phyloP scores from a whole-genome alignment of 805 yeast species.

The Candida nonsorbophila region DNA sequence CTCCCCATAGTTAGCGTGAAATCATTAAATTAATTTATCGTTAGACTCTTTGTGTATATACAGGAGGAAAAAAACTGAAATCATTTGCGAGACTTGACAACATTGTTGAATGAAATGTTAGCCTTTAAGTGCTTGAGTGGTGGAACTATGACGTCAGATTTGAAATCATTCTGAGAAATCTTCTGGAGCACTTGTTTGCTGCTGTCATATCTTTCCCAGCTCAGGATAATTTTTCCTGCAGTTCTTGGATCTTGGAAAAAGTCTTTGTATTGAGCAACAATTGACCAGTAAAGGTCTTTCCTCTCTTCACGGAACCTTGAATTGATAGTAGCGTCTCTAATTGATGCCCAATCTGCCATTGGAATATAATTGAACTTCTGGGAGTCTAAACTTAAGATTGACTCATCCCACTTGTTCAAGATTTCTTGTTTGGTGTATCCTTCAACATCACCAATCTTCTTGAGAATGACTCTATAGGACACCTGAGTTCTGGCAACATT shows the following conservation, averaged over 20 bases:
- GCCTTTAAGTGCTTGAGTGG: too few species aligned
- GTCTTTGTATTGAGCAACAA: slow-evolving; percentile 45
- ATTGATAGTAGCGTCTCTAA: slow-evolving; percentile 68
- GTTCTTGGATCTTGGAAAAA: slow-evolving; percentile 32
- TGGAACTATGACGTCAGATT: too few species aligned
- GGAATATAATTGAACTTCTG: slow-evolving; percentile 61
- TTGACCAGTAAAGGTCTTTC: slow-evolving; percentile 47
- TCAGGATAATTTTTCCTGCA: slow-evolving; percentile 25
- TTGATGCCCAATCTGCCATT: slow-evolving; percentile 80
- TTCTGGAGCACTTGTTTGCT: too few species aligned
- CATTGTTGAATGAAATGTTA: too few species aligned
- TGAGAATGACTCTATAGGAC: slow-evolving; percentile 65
- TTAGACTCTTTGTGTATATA: too few species aligned
- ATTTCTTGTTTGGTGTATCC: slow-evolving; percentile 48
- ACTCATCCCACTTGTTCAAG: slow-evolving; percentile 49
- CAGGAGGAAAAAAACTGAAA: too few species aligned
- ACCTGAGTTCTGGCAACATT: slow-evolving; percentile 60
- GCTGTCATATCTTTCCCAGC: slow-evolving; percentile 18
- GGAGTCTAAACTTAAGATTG: slow-evolving; percentile 43
- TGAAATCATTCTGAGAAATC: too few species aligned
- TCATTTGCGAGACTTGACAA: too few species aligned
- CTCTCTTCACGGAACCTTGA: slow-evolving; percentile 40
- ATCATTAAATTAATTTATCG: too few species aligned
- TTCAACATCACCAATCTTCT: slow-evolving; percentile 63
- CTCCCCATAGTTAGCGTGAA: slow-evolving; percentile 19